Base-by-base conservation (phyloP, 2,329 filamentous ascomycete genomes). In the Xylaria sp. region DNA sequence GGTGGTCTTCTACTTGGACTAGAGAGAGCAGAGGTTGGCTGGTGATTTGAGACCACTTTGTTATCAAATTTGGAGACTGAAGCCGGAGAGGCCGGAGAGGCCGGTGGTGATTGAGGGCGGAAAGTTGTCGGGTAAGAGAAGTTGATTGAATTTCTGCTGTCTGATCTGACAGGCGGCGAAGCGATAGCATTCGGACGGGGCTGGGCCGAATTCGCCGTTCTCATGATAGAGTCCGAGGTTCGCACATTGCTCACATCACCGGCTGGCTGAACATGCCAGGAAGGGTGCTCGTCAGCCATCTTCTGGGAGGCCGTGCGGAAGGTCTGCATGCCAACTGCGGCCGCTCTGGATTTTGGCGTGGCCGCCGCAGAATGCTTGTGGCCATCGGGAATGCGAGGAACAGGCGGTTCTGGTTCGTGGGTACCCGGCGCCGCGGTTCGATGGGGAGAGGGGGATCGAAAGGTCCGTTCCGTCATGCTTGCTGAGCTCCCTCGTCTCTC, bases 401-500 rank as follows among this genome's bases (percentile, higher is more conserved):
- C 90, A 1, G 94, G 94, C 36, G 94, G 93, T 62, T 88, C 85
- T 75, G 88, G 82, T 59, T 82, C 79, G 23, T 78, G 79, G 10
- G 67, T 10, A 71, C 78, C 80, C 67, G 80, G 78, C 54, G 80
- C 80, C 66, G 80, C 77, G 64, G 60, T 23, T 36, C 85, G 84
- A 78, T 79, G 84, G 69, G 86, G 93, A 3, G 91, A 97, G 3
- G 90, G 89, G 13, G 91, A 92, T 73, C 94, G 90, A 80, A 98
- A 97, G 0, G 94, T 94, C 67, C 95, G 89, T 79, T 95, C 92
- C 36, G 89, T 91, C 94, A 98, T 97, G 59, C 94, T 97, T 25
- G 90, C 87, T 15, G 88, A 88, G 81, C 94, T 97, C 64, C 85
- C 87, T 46, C 87, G 85, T 75, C 93, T 86, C 70, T 90, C 86